Evolutionary conservation across 2,329 filamentous ascomycete species (phyloP), one percentile per base, ranked within the genome.

Genomic region (Colletotrichum melonis): DNA sequence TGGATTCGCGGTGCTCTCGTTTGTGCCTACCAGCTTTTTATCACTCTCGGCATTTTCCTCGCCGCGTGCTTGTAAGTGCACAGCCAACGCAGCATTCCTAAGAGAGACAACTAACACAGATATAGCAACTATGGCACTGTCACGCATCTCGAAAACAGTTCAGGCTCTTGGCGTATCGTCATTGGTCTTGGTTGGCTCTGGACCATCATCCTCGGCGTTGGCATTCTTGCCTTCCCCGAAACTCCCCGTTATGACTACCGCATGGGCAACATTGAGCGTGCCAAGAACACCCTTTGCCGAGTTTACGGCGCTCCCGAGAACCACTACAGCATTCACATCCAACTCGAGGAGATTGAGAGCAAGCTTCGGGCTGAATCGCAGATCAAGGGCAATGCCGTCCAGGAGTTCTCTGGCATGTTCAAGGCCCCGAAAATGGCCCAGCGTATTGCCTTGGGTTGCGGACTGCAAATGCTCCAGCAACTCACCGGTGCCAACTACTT

Each of bases 21-120:
- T 62, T 88, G 88, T 59, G 88, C 87, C 14, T 94, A 94, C 80
- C 92, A 94, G 82, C 86, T 94, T 4, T 92, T 93, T 82, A 93
- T 94, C 81, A 94, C 92, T 0, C 82, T 93, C 58, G 92, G 92
- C 30, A 93, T 94, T 77, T 91, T 88, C 81, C 82, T 87, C 3
- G 87, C 88, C 12, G 87, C 89, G 5, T 86, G 86, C 78, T 87
- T 90, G 42, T 49, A 49, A 49, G 19, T n/a, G 42, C 42, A 11
- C 7, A 22, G 9, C 42, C 42, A 8, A 3, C 8, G n/a, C 7
- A n/a, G 1, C 4, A 22, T 19, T 49, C 5, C 7, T 19, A 2
- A 49, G 3, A 22, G 7, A 49, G 19, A 35, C 5, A 49, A 8
- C 42, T 49, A 22, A 49, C 42, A 49, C 4, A 9, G 42, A 49